Evolutionary conservation across 495 filamentous ascomycete genomes (phyloP).

Genomic region (Penicillium longicatenatum): DNA sequence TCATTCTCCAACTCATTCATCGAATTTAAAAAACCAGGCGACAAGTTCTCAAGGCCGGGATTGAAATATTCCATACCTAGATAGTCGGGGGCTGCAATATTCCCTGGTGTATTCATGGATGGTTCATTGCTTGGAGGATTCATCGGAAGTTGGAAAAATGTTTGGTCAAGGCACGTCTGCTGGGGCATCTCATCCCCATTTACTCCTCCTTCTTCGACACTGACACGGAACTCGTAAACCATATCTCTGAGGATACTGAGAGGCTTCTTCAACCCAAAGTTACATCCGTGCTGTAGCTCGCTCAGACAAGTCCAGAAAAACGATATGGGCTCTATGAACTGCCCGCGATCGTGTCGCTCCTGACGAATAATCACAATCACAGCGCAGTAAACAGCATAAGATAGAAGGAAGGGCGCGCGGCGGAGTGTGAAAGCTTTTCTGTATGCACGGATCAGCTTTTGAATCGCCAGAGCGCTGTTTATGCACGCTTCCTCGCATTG

Average conservation of each 20-base stretch:
- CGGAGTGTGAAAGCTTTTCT: constrained; percentile 18
- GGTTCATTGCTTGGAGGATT: background rate
- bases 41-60: too few relatives aligned
- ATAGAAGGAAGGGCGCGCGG: constrained; percentile 21
- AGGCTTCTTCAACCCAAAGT: constrained; percentile 9
- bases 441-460: constrained; percentile 15
- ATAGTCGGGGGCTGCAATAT: background rate
- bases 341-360: constrained; percentile 3
- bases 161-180: background rate
- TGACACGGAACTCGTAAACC: background rate
- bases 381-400: constrained; percentile 21
- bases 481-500: constrained; percentile 5
- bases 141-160: background rate
- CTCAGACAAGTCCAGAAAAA: constrained; percentile 20
- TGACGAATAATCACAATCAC: constrained; percentile 15
- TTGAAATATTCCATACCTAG: too few relatives aligned
- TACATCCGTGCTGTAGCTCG: constrained; percentile 12
- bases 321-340: constrained; percentile 11
- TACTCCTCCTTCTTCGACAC: background rate
- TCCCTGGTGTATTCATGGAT: background rate
- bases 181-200: background rate
- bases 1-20: background rate
- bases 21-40: background rate
- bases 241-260: background rate
- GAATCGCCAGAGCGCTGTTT: constrained; percentile 12